These are phyloP conservation scores for Gentiana dahurica DNA, from an alignment of 257 asterid species.

Conservation along the genomic window DNA sequence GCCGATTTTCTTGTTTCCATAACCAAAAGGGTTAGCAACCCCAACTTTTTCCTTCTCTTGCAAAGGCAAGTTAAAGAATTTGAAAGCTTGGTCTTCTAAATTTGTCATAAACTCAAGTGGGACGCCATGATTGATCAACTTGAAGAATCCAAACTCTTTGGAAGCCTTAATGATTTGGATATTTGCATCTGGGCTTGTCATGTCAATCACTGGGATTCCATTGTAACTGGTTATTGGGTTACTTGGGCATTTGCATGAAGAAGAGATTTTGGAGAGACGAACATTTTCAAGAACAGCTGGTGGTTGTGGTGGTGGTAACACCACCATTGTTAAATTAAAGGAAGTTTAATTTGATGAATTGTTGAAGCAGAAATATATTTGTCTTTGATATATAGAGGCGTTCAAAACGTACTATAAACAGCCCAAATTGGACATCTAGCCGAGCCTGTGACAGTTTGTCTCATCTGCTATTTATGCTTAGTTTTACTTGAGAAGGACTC, in stretches of 20 bases:
- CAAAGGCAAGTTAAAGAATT: constrained; percentile 19
- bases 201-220: constrained; percentile 21
- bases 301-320: constrained; percentile 14
- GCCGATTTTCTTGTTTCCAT: constrained; percentile 26
- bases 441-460: no score
- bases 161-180: constrained; percentile 16
- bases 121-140: constrained; percentile 23
- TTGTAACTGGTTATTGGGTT: constrained; percentile 1
- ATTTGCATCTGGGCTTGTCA: constrained; percentile 14
- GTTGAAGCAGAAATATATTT: background rate
- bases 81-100: constrained; percentile 17
- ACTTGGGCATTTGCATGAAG: constrained; percentile 7
- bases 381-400: no score
- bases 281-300: constrained; percentile 4
- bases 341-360: background rate
- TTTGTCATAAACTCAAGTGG: constrained; percentile 14
- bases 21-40: constrained; percentile 23
- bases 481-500: no score
- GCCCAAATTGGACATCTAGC: no score
- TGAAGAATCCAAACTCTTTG: constrained; percentile 24
- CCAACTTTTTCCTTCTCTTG: constrained; percentile 20
- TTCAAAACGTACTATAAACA: no score
- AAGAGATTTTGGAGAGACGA: constrained; percentile 2
- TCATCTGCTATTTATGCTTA: no score
- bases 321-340: constrained; percentile 12